Evolutionary conservation across 1,284 basidiomycete species (phyloP).

Genomic region (Melampsora larici-populina): DNA sequence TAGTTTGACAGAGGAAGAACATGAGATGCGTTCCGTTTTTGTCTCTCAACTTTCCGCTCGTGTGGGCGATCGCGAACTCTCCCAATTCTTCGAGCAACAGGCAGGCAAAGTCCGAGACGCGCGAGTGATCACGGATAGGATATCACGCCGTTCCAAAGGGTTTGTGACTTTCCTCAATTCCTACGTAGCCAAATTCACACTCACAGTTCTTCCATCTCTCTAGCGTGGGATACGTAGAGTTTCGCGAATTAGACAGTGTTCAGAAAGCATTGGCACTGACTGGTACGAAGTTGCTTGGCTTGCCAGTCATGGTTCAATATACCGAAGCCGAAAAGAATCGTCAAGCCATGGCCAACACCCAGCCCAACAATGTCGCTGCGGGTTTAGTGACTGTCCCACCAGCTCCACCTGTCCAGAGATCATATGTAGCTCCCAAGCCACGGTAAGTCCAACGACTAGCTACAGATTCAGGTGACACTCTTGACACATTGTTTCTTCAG

Average conservation of each 20-base stretch:
- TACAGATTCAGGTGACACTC: not conserved
- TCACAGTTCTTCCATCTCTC: not conserved
- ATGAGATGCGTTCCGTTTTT: constrained; percentile 92
- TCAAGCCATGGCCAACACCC: constrained; percentile 55
- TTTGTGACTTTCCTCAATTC: constrained; percentile 56
- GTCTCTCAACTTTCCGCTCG: constrained; percentile 94
- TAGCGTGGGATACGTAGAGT: constrained; percentile 94
- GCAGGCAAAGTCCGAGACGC: constrained; percentile 88
- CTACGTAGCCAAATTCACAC: not conserved
- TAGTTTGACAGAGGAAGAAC: constrained; percentile 62
- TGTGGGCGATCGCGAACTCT: constrained; percentile 89
- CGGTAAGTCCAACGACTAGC: constrained; percentile 58
- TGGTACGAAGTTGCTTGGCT: constrained; percentile 93
- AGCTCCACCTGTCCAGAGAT: constrained; percentile 42
- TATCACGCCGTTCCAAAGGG: constrained; percentile 93
- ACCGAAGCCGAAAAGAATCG: constrained; percentile 93
- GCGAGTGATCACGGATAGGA: constrained; percentile 86
- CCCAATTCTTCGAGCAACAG: constrained; percentile 97
- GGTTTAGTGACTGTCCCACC: constrained; percentile 59
- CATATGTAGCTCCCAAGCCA: constrained; percentile 46
- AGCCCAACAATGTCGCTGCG: constrained; percentile 43
- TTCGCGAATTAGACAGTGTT: constrained; percentile 81
- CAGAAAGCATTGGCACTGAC: constrained; percentile 81
- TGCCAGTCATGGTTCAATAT: constrained; percentile 91
- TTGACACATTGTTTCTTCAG: not conserved